Conservation (phyloP, 1,284 basidiomycete species). For the Marasmius oreades region DNA sequence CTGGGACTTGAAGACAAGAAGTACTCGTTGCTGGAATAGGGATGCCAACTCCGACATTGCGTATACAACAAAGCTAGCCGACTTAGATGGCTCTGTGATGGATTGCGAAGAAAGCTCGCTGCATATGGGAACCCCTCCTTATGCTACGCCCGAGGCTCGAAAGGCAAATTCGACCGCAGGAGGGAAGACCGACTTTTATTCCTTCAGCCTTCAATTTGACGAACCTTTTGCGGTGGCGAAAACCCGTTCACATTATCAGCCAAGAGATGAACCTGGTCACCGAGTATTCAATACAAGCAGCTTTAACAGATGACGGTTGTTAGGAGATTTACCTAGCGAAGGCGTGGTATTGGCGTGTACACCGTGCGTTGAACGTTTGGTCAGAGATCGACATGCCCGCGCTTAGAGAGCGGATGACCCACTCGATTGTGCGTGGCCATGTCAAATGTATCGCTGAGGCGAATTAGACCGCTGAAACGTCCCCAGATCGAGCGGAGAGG, state of each 20-base stretch:
- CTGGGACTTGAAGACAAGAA: constrained; percentile 13
- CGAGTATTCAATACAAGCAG: neutral
- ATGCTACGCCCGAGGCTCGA: constrained; percentile 7
- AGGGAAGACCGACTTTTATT: constrained; percentile 8
- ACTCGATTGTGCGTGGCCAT: constrained; percentile 4
- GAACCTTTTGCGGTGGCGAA: constrained; percentile 3
- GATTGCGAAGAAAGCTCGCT: constrained; percentile 1
- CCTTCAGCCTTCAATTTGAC: constrained; percentile 8
- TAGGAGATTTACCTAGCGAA: constrained; percentile 4
- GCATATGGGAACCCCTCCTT: constrained; percentile 5
- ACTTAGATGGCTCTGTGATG: constrained; percentile 12
- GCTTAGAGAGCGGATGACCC: constrained; percentile 3
- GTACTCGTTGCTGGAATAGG: constrained; percentile 7
- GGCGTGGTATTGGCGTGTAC: constrained; percentile 12
- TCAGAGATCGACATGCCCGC: neutral
- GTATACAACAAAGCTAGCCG: constrained; percentile 8
- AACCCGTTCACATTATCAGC: neutral
- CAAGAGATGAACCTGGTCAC: neutral
- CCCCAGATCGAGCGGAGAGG: no score
- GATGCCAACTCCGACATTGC: neutral
- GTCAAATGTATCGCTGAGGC: constrained; percentile 3
- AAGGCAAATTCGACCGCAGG: neutral
- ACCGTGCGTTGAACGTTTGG: constrained; percentile 1
- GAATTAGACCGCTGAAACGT: no score
- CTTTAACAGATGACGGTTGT: constrained; percentile 7